These are phyloP conservation scores for Boletus chippewaensis DNA, from an alignment of 1,284 basidiomycete genomes.

Conservation along the genomic window DNA sequence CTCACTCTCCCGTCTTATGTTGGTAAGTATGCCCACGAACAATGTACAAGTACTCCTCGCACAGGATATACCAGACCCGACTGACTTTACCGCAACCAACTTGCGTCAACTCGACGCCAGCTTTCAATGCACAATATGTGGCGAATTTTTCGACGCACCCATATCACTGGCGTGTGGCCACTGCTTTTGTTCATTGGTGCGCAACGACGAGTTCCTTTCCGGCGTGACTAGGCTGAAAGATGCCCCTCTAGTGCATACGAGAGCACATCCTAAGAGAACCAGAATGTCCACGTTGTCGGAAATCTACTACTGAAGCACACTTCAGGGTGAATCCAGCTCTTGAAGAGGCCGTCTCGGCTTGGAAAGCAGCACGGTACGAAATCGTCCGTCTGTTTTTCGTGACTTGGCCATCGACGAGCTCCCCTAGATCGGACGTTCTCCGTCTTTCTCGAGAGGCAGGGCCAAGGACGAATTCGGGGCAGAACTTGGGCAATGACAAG, in stretches of 20 bases:
- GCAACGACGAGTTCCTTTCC: constrained; percentile 19
- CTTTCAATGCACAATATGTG: constrained; percentile 65
- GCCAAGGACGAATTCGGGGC: constrained; percentile 3
- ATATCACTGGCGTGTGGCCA: constrained; percentile 67
- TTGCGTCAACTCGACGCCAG: constrained; percentile 57
- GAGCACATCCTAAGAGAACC: constrained; percentile 47
- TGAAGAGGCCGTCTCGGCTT: constrained; percentile 55
- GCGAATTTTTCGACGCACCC: constrained; percentile 63
- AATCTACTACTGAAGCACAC: constrained; percentile 48
- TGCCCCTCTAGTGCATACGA: constrained; percentile 53
- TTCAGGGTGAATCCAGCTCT: constrained; percentile 53
- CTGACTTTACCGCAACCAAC: constrained; percentile 58
- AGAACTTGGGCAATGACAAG: constrained; percentile 28
- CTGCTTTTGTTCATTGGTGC: constrained; percentile 69
- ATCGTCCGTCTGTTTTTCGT: neutral
- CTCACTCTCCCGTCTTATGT: neutral
- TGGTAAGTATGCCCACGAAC: constrained; percentile 24
- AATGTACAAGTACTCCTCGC: constrained; percentile 27
- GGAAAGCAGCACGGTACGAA: constrained; percentile 57
- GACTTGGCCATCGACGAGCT: neutral
- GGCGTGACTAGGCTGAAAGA: constrained; percentile 3
- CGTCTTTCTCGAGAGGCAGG: constrained; percentile 32
- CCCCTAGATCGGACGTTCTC: constrained; percentile 38
- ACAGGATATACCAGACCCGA: constrained; percentile 52
- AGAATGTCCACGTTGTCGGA: constrained; percentile 62